Percentiles rank a stretch among this genome's conserved stretches.
Conservation (phyloP, 1,284 basidiomycete genomes). For the Fomitiporia mediterranea region DNA sequence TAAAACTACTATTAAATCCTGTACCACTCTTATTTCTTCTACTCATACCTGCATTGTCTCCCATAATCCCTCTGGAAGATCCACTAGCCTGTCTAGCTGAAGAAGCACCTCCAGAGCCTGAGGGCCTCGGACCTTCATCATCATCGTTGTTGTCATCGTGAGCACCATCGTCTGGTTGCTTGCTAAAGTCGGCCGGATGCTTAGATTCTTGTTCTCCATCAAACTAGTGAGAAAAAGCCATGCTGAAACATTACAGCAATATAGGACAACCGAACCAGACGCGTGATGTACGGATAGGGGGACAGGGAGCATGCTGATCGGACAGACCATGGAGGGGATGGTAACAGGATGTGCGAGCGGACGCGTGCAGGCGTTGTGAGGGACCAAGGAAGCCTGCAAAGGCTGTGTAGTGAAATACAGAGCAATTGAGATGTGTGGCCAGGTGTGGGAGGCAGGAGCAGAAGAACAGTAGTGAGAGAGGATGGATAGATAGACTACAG, state of each 20-base stretch:
- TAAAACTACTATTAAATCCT: too few species aligned
- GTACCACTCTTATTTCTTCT: neutral
- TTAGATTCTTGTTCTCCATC: constrained; percentile 17
- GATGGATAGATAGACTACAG: too few species aligned
- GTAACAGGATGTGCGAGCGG: too few species aligned
- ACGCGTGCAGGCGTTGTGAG: neutral
- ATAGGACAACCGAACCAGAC: too few species aligned
- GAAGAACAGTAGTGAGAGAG: too few species aligned
- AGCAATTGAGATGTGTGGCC: too few species aligned
- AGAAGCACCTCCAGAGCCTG: neutral
- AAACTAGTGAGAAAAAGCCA: constrained; percentile 1
- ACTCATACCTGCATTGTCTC: neutral
- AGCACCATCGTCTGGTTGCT: constrained; percentile 16
- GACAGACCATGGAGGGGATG: too few species aligned
- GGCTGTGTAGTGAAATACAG: neutral
- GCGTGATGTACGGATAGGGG: too few species aligned
- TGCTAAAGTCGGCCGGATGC: constrained; percentile 17
- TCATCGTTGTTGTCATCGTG: constrained; percentile 26
- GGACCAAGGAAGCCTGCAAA: neutral
- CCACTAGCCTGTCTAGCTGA: neutral
- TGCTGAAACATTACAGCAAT: too few species aligned
- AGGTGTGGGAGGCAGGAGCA: too few species aligned
- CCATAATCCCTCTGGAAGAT: neutral
- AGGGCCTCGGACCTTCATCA: constrained; percentile 14
- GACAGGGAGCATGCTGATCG: neutral